Conservation (phyloP, 2,329 filamentous ascomycete species). For the Exophiala spinifera region DNA sequence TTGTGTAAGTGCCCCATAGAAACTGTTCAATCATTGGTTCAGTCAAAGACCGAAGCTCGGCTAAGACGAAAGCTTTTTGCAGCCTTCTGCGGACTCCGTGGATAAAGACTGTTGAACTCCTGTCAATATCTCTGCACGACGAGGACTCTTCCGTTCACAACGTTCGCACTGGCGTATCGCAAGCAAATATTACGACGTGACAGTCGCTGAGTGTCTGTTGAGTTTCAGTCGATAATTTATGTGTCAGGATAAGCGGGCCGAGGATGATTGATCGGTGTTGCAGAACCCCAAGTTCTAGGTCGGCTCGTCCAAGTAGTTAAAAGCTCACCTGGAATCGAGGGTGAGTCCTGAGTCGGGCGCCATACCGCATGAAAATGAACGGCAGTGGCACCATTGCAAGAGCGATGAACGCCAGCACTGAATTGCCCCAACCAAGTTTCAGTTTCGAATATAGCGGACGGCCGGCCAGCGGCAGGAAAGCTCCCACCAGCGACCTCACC, state of each 20-base stretch:
- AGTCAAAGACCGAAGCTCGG: background rate
- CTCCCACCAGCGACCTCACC: constrained; percentile 44
- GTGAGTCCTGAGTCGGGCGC: constrained; percentile 8
- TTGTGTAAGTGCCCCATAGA: background rate
- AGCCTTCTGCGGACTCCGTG: too few relatives aligned
- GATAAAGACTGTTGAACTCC: too few relatives aligned
- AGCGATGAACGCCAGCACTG: constrained; percentile 42
- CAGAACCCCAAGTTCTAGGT: too few relatives aligned
- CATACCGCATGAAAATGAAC: constrained; percentile 8
- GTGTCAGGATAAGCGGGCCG: too few relatives aligned
- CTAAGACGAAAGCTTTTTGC: background rate
- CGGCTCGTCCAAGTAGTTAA: background rate
- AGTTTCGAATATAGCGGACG: constrained; percentile 39
- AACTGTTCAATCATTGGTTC: background rate
- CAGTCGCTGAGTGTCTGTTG: too few relatives aligned
- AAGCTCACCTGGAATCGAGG: constrained; percentile 11
- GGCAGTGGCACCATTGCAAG: constrained; percentile 31
- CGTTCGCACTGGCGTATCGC: too few relatives aligned
- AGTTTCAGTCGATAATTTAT: too few relatives aligned
- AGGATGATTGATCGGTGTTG: too few relatives aligned
- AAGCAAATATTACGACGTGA: too few relatives aligned
- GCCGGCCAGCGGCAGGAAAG: constrained; percentile 50
- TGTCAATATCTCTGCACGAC: too few relatives aligned
- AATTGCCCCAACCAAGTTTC: constrained; percentile 42
- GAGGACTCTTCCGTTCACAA: too few relatives aligned